A percentile compares a stretch with the other conserved stretches of the same genome.
These are phyloP conservation scores for Chytriomyces hyalinus DNA, from an alignment of 192 early-diverging fungal genomes.

Conservation along the genomic window DNA sequence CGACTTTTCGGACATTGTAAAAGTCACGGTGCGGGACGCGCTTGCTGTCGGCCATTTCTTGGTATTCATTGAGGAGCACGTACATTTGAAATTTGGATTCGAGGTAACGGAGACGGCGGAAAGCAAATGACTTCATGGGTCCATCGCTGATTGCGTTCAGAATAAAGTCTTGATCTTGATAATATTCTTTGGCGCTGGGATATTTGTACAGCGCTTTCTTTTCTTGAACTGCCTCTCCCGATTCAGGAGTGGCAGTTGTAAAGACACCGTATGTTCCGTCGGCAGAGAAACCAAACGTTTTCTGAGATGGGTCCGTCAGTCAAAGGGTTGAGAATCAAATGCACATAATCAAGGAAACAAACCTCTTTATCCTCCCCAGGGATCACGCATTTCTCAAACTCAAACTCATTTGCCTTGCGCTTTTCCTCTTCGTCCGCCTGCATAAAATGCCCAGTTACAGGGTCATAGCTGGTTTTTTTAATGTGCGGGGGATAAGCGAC, in stretches of 20 bases:
- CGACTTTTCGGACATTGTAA: constrained; percentile 98
- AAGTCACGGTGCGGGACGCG: constrained; percentile 92
- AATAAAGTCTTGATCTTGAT: constrained; percentile 81
- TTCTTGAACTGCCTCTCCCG: constrained; percentile 2
- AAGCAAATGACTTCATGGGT: constrained; percentile 92
- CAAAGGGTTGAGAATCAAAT: too few relatives aligned
- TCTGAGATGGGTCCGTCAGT: not conserved
- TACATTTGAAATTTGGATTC: constrained; percentile 96
- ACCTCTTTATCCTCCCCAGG: constrained; percentile 54
- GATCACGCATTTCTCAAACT: constrained; percentile 47
- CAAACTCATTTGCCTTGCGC: constrained; percentile 42
- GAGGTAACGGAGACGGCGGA: constrained; percentile 83
- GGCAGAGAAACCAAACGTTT: constrained; percentile 11
- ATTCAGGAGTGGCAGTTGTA: not conserved
- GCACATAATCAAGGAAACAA: constrained; percentile 34
- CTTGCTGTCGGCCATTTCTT: constrained; percentile 92
- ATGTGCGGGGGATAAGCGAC: constrained; percentile 87
- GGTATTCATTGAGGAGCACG: constrained; percentile 88
- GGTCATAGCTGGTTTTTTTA: constrained; percentile 54
- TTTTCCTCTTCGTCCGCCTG: not conserved
- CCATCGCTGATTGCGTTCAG: constrained; percentile 80
- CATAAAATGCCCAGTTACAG: not conserved
- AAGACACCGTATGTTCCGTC: constrained; percentile 34
- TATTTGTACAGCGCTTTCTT: constrained; percentile 53
- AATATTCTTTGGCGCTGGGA: constrained; percentile 85